Evolutionary conservation across 306 rosid species (phyloP).

Genomic region (Acacia acuminata): DNA sequence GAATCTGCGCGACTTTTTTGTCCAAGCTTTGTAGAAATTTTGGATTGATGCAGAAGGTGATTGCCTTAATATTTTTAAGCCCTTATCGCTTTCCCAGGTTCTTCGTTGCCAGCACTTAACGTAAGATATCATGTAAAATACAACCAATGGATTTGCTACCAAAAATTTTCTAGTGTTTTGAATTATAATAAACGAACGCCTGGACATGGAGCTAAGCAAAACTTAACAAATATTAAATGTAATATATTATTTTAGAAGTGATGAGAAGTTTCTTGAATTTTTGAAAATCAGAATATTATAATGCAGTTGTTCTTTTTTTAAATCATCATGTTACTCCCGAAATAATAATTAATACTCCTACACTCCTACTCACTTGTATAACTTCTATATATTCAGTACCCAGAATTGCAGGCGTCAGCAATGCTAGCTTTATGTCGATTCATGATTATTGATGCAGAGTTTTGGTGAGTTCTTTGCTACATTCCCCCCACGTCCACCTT

Average conservation of each 20-base stretch:
- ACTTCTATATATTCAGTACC: conserved; percentile 60
- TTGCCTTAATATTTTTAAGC: conserved; percentile 18
- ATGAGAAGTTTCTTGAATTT: conserved; percentile 12
- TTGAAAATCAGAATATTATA: background rate
- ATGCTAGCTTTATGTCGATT: conserved; percentile 96
- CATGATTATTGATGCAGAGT: conserved; percentile 89
- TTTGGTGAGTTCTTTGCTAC: conserved; percentile 64
- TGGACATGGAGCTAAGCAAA: background rate
- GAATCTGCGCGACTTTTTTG: conserved; percentile 73
- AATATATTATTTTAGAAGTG: conserved; percentile 1
- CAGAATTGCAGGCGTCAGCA: conserved; percentile 91
- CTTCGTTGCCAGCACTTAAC: background rate
- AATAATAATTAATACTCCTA: conserved; percentile 1
- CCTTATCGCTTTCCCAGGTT: conserved; percentile 4
- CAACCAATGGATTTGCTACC: conserved; percentile 11
- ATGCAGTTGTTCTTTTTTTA: background rate
- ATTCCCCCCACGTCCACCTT: conserved; percentile 9
- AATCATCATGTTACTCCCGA: background rate
- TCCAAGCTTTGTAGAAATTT: conserved; percentile 89
- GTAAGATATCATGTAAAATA: background rate
- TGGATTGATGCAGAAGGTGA: conserved; percentile 87
- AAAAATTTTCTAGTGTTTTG: background rate
- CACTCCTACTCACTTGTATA: conserved; percentile 16
- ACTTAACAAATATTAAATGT: background rate
- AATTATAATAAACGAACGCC: conserved; percentile 8